Base-by-base conservation (phyloP, 202 grass and related monocot species). In the Hordeum pubiflorum region DNA sequence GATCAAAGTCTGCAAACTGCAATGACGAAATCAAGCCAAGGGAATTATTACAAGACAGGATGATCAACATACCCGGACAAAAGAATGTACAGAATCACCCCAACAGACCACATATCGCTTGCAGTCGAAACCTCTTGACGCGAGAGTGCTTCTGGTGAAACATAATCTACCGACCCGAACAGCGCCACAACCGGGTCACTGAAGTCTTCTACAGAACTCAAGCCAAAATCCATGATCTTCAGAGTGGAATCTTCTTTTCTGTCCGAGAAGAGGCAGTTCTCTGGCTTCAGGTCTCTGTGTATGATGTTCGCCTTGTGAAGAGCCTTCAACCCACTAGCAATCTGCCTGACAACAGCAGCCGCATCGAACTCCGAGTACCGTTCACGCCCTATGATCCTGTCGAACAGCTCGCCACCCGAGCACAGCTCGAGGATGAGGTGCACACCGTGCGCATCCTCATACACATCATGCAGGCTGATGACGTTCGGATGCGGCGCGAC, bases 21-120 rank as follows among this genome's bases (percentile, higher is more conserved):
- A 4, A 72, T 62, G n/a, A 64, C 14, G 3, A 80, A 79, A 78
- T 14, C 38, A 69, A 74, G 44, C 73, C 14, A 77, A 79, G 4
- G 24, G 15, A 75, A 78, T 52, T 39, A 71, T 34, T 37, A 64
- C 4, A 73, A 73, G 57, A 37, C 66, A 78, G 58, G 58, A 34
- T 62, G 50, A 48, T 32, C 12, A 81, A 63, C 91, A 82, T 86
- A 91, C 91, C 91, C 88, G 10, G 91, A 93, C 32, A 93, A 73
- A 39, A 93, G 88, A 20, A 93, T 93, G 52, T 91, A 93, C 27
- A 91, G 15, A 48, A 93, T 86, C 22, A 91, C 91, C 36, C 91
- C 91, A 79, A 93, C 85, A 72, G 91, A 93, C 83, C 91, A 93
- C 91, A 93, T 93, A 39, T 88, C 86, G 21, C 91, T 93, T 43